Evolutionary conservation across 495 filamentous ascomycete genomes (phyloP), one percentile per base, ranked within the genome.

Genomic region (Aspergillus sclerotiicarbonarius): DNA sequence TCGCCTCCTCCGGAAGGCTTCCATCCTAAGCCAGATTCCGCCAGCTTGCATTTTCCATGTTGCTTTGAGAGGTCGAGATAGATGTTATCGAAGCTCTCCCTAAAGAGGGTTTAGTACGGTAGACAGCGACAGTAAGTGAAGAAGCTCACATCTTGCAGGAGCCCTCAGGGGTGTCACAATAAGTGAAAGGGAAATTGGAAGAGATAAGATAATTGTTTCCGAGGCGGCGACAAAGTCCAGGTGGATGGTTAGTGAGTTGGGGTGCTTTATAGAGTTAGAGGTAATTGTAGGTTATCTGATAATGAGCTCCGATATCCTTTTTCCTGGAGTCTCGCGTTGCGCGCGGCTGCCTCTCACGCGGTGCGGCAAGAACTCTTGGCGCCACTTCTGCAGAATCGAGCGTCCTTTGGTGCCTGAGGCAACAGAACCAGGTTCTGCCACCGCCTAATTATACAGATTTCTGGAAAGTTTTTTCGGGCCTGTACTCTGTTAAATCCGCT

Each of bases 31-130:
- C 95, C 95, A 52, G 83, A 90, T 59, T 96, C 93, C 43, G 91
- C 92, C 62, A 99, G 90, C 65, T 93, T 86, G 77, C 91, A 96
- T 80, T 90, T 93, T 59, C 95, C 95, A 13, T 84, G 80, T 65
- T 91, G 87, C 68, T 90, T 91, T 48, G 92, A 96, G 29, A 99
- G 80, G 71, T 99, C 92, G 57, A 99, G 83, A 72, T 94, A 89
- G 76, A 97, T 96, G 68, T 89, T 90, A 66, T 98, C 92, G 68
- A 99, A 99, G 69, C 84, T 91, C 84, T 98, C 94, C 85, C 84
- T 88, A 47, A 29, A 57, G 15, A 51, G 52, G 46, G 16, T 56
- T 77, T 53, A 77, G 73, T 48, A 25, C 39, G 37, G 29, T 56
- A 30, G 58, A 49, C 46, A 21, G 48, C 41, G 37, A 53, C 32